Conservation (phyloP, 192 early-diverging fungal species). For the Linderina pennispora region DNA sequence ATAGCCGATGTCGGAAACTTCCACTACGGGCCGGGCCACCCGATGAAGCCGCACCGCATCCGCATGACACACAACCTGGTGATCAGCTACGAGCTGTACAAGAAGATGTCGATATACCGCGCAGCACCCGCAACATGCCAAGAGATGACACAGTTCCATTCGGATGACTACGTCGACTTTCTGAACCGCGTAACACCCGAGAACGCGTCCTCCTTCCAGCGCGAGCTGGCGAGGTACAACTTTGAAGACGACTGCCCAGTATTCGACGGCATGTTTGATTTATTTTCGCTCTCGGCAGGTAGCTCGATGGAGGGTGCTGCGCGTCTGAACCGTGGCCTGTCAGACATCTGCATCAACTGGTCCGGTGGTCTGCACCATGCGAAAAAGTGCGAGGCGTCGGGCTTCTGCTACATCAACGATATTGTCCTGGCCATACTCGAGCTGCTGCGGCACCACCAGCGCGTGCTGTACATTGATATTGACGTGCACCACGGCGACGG, state of each 20-base stretch:
- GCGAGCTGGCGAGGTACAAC: constrained; percentile 67
- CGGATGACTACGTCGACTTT: constrained; percentile 94
- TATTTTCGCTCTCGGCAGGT: constrained; percentile 86
- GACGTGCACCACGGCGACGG: constrained; percentile 99
- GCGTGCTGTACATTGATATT: constrained; percentile 96
- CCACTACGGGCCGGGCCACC: constrained; percentile 91
- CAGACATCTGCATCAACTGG: constrained; percentile 97
- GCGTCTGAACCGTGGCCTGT: constrained; percentile 71
- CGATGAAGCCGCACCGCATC: constrained; percentile 98
- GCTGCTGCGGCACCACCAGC: constrained; percentile 76
- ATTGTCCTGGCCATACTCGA: constrained; percentile 94
- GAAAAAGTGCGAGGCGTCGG: constrained; percentile 92
- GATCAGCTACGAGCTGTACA: constrained; percentile 91
- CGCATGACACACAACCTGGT: constrained; percentile 96
- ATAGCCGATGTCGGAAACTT: constrained; percentile 68
- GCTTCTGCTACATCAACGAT: constrained; percentile 99
- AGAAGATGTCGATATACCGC: constrained; percentile 84
- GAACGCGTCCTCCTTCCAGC: constrained; percentile 59
- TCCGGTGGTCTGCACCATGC: constrained; percentile 96
- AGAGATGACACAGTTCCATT: constrained; percentile 95
- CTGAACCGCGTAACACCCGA: constrained; percentile 76
- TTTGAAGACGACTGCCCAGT: constrained; percentile 97
- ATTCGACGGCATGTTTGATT: constrained; percentile 96
- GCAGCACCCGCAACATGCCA: constrained; percentile 80
- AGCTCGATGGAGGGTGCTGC: constrained; percentile 94